Evolutionary conservation across 257 asterid species (phyloP).

Genomic region (Rauvolfia tetraphylla): DNA sequence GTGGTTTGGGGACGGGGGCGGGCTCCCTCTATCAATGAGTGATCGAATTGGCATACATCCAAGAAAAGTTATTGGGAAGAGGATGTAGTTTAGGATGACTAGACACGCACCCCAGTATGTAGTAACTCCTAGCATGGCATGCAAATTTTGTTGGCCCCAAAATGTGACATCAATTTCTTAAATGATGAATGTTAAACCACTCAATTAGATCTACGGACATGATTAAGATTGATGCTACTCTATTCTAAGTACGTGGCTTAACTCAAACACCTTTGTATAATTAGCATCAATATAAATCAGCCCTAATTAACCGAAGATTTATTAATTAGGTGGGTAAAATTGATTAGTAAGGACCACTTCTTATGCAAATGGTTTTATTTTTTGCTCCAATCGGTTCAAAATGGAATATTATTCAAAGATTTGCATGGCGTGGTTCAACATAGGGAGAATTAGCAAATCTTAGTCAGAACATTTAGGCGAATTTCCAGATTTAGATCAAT

Average conservation of each 20-base stretch:
- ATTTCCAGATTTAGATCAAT: neutral
- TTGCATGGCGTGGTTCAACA: conserved; percentile 6
- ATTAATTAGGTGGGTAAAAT: neutral
- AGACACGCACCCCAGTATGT: too few relatives aligned
- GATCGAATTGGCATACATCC: too few relatives aligned
- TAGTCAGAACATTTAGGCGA: conserved; percentile 11
- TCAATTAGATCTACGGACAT: too few relatives aligned
- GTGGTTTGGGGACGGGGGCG: too few relatives aligned
- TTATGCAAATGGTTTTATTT: neutral
- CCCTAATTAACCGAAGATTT: too few relatives aligned
- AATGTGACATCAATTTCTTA: too few relatives aligned
- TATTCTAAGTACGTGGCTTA: neutral
- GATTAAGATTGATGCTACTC: neutral
- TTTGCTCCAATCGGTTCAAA: neutral
- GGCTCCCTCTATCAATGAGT: too few relatives aligned
- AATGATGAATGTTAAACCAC: too few relatives aligned
- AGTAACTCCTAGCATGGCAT: too few relatives aligned
- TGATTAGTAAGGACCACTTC: conserved; percentile 15
- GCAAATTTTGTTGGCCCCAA: too few relatives aligned
- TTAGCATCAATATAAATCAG: neutral
- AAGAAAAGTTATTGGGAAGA: too few relatives aligned
- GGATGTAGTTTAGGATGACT: too few relatives aligned
- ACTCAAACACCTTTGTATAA: neutral
- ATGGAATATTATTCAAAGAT: conserved; percentile 17
- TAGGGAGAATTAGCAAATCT: conserved; percentile 10